A percentile compares a stretch with the other conserved stretches of the same genome.
Evolutionary conservation across 2,329 filamentous ascomycete species (phyloP).

Genomic region (Aureobasidium sp.): DNA sequence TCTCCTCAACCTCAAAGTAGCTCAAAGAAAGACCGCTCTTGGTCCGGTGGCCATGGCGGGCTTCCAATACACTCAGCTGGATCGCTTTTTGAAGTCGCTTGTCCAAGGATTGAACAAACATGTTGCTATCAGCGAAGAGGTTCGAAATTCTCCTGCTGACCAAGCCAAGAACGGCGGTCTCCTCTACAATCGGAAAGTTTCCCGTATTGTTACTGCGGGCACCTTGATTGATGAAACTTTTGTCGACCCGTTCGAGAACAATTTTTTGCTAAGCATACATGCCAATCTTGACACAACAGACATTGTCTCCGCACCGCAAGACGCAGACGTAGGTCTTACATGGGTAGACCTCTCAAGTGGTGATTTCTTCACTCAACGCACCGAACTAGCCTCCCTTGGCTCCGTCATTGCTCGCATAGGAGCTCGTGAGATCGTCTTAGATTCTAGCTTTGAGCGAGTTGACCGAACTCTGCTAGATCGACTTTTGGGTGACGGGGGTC

Average conservation of each 20-base stretch:
- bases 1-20: slow-evolving; percentile 78
- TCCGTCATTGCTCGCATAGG: slow-evolving; percentile 75
- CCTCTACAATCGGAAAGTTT: slow-evolving; percentile 75
- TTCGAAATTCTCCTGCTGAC: slow-evolving; percentile 61
- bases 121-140: slow-evolving; percentile 92
- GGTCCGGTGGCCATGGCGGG: slow-evolving; percentile 86
- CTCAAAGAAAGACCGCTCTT: slow-evolving; percentile 67
- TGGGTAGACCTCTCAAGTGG: slow-evolving; percentile 96
- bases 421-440: slow-evolving; percentile 76
- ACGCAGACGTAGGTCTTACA: slow-evolving; percentile 59
- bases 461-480: slow-evolving; percentile 19
- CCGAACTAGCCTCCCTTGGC: slow-evolving; percentile 61
- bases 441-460: slow-evolving; percentile 44
- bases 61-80: slow-evolving; percentile 87
- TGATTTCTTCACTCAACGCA: slow-evolving; percentile 78
- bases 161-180: slow-evolving; percentile 68
- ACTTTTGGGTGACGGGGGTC: slow-evolving; percentile 36
- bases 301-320: slow-evolving; percentile 1
- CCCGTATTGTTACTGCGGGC: slow-evolving; percentile 84
- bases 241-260: slow-evolving; percentile 88
- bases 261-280: slow-evolving; percentile 80
- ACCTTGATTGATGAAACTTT: slow-evolving; percentile 97
- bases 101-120: slow-evolving; percentile 86
- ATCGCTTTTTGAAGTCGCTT: slow-evolving; percentile 84
- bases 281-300: slow-evolving; percentile 28